These are phyloP conservation scores for Carex cristatella DNA, from an alignment of 176 grass and related monocot species.

Conservation along the genomic window DNA sequence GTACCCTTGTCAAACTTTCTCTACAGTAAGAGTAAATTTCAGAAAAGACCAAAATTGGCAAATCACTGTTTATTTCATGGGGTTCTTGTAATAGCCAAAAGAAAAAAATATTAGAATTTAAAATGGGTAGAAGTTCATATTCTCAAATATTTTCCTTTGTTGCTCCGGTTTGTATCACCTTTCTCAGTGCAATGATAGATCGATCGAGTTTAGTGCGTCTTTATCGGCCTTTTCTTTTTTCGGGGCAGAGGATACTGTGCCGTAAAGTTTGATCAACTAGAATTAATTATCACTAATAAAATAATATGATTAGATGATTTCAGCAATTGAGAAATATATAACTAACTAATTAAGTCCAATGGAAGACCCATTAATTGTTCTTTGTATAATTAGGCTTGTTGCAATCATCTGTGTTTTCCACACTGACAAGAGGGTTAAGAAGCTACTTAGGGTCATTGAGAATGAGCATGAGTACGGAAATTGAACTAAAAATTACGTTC, in stretches of 20 bases:
- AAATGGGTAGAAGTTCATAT: background rate
- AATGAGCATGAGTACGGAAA: too few species aligned
- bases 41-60: background rate
- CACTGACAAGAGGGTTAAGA: background rate
- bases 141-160: background rate
- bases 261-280: background rate
- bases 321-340: background rate
- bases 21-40: background rate
- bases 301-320: background rate
- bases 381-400: background rate
- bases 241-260: background rate
- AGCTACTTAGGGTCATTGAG: too few species aligned
- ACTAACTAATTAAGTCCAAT: constrained; percentile 4
- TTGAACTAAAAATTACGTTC: too few species aligned
- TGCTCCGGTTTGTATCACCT: background rate
- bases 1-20: background rate
- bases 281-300: background rate
- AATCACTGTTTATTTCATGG: background rate
- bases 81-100: too few species aligned
- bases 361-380: background rate
- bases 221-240: background rate
- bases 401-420: background rate
- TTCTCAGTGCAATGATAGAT: background rate
- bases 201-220: background rate
- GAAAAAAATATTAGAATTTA: too few species aligned